Percentiles rank a stretch among this genome's conserved stretches.
These are phyloP conservation scores for Bipolaris bicolor DNA, from an alignment of 2,329 filamentous ascomycete genomes.

Conservation along the genomic window DNA sequence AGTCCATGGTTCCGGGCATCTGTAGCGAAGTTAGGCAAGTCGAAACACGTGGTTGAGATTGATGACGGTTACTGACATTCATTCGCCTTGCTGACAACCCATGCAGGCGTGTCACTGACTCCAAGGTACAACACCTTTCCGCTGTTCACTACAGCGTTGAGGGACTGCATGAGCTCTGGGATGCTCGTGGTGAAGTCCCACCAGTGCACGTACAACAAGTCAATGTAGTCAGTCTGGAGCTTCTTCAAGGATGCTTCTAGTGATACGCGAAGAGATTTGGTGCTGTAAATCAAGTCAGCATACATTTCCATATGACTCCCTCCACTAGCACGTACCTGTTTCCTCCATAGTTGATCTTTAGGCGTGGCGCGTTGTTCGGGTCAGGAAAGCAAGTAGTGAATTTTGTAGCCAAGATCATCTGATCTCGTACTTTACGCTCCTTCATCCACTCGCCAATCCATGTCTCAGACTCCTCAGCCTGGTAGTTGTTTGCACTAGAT, in stretches of 20 bases:
- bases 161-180: conserved; percentile 48
- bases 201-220: conserved; percentile 51
- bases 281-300: conserved; percentile 11
- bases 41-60: not conserved
- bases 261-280: conserved; percentile 48
- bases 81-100: conserved; percentile 56
- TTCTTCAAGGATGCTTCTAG: conserved; percentile 51
- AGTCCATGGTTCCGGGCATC: conserved; percentile 73
- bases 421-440: conserved; percentile 52
- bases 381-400: conserved; percentile 50
- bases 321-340: conserved; percentile 26
- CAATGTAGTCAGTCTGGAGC: conserved; percentile 51
- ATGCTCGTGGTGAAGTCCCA: conserved; percentile 50
- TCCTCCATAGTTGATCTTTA: conserved; percentile 52
- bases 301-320: no score
- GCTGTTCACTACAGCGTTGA: conserved; percentile 43
- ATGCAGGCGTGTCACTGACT: conserved; percentile 48
- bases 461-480: conserved; percentile 55
- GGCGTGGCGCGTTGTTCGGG: conserved; percentile 31
- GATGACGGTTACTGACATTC: conserved; percentile 41
- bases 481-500: conserved; percentile 55
- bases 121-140: conserved; percentile 52
- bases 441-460: conserved; percentile 61
- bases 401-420: conserved; percentile 63
- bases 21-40: conserved; percentile 14